phyloP scores from a whole-genome alignment of 2,329 filamentous ascomycete species.

The Cytospora piceicola region DNA sequence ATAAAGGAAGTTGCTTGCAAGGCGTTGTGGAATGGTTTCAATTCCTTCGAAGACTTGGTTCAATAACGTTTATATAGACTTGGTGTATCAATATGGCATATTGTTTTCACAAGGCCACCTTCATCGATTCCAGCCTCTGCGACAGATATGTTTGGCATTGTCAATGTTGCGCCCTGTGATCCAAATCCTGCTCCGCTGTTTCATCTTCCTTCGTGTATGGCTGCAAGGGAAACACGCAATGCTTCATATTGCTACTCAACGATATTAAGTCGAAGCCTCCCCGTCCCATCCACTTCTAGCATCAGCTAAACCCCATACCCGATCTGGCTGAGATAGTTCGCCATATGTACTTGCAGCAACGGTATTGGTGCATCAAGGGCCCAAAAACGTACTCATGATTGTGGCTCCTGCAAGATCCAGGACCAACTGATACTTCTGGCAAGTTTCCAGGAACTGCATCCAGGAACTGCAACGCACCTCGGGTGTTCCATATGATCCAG shows the following conservation, averaged over 20 bases:
- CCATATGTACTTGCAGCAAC: background rate
- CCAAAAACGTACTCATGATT: background rate
- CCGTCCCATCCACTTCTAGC: too few species aligned
- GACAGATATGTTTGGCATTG: background rate
- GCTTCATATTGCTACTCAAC: background rate
- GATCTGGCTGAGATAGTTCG: background rate
- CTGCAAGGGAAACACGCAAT: background rate
- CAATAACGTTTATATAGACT: background rate
- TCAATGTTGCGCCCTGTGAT: background rate
- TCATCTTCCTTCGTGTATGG: background rate
- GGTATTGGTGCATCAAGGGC: background rate
- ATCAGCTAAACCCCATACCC: too few species aligned
- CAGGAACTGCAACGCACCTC: background rate
- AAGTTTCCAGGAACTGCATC: background rate
- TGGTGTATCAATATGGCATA: too few species aligned
- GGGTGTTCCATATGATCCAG: background rate
- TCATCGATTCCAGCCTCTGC: too few species aligned
- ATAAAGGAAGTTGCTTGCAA: background rate
- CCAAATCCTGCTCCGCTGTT: background rate
- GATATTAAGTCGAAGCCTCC: background rate
- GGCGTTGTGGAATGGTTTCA: background rate
- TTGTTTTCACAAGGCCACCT: too few species aligned
- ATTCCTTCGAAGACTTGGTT: background rate
- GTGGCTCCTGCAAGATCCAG: background rate
- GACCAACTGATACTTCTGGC: background rate